A percentile compares a stretch with the other conserved stretches of the same genome.
Conservation (phyloP, 441 rosid genomes). For the Euphorbia celastroides region DNA sequence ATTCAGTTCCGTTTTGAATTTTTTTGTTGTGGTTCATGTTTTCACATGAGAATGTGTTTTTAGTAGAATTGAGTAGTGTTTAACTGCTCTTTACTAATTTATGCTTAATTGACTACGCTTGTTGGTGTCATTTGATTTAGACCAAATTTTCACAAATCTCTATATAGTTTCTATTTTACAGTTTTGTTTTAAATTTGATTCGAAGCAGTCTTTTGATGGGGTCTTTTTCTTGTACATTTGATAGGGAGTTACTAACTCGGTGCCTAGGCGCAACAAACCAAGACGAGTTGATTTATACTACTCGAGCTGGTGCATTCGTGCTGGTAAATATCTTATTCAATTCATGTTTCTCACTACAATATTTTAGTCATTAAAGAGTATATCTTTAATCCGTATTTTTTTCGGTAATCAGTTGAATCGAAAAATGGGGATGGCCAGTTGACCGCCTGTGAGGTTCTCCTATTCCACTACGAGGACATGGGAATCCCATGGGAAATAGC, state of each 20-base stretch:
- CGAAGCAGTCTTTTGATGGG: slow-evolving; percentile 1
- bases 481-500: slow-evolving; percentile 95
- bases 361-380: neutral
- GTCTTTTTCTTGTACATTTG: slow-evolving; percentile 22
- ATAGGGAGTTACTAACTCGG: slow-evolving; percentile 71
- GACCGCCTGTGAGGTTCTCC: slow-evolving; percentile 80
- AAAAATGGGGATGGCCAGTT: slow-evolving; percentile 68
- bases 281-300: slow-evolving; percentile 87
- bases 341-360: neutral
- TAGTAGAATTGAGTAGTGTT: neutral
- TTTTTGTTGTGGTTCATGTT: neutral
- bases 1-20: too few species aligned
- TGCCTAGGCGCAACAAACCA: slow-evolving; percentile 70
- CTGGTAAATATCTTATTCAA: slow-evolving; percentile 39
- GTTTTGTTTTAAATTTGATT: neutral
- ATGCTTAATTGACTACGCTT: neutral
- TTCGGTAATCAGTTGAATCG: slow-evolving; percentile 61
- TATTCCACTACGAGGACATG: slow-evolving; percentile 95
- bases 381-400: slow-evolving; percentile 4
- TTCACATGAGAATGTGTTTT: neutral
- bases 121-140: neutral
- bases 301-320: slow-evolving; percentile 93
- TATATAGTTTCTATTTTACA: neutral
- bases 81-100: neutral
- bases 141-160: neutral